Conservation (phyloP, 306 rosid species). For the Prunus fruticosa region DNA sequence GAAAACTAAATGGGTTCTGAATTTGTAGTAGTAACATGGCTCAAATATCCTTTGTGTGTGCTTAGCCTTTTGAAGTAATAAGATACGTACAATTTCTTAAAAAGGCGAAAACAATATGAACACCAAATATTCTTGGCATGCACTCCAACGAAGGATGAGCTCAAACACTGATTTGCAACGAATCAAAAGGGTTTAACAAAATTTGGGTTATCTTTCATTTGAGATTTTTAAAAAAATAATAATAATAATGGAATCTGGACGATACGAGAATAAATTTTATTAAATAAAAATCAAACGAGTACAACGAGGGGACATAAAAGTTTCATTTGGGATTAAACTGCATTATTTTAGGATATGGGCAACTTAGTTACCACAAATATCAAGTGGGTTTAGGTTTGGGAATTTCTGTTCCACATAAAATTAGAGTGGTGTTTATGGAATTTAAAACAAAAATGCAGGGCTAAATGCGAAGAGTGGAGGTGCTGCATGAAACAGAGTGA, state of each 20-base stretch:
- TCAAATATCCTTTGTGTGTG: neutral
- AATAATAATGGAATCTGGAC: too few relatives aligned
- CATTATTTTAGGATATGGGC: too few relatives aligned
- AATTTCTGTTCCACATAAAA: neutral
- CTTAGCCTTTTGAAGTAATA: neutral
- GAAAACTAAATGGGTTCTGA: neutral
- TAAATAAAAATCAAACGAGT: too few relatives aligned
- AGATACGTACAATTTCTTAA: neutral
- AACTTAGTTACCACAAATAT: neutral
- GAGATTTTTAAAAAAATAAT: too few relatives aligned
- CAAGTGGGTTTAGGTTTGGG: neutral
- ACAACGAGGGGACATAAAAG: too few relatives aligned
- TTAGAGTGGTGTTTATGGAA: neutral
- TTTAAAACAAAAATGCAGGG: neutral
- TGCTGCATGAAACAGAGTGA: slow-evolving; percentile 35
- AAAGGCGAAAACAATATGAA: neutral
- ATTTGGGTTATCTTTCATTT: neutral
- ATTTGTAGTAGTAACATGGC: neutral
- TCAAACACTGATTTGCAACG: neutral
- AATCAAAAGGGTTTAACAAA: neutral
- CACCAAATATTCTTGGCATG: neutral
- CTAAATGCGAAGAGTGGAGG: slow-evolving; percentile 7
- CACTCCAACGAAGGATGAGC: neutral
- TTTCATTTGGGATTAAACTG: too few relatives aligned
- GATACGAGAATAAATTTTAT: too few relatives aligned